phyloP scores from a whole-genome alignment of 192 early-diverging fungal species.

The Podila clonocystis region DNA sequence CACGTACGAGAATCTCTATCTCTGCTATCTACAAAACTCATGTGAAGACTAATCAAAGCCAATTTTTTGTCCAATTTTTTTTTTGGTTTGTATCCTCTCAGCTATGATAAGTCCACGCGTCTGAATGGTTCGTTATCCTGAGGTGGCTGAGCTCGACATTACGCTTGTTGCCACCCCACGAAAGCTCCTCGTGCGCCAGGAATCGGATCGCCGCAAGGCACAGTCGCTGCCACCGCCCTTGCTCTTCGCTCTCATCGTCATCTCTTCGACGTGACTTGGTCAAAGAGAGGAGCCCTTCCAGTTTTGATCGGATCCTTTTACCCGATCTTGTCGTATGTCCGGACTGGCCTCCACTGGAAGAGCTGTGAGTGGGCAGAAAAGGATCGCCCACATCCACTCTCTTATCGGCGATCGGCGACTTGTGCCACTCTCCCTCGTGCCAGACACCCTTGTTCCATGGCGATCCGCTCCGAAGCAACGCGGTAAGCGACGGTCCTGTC shows the following conservation, averaged over 20 bases:
- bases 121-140: slow-evolving; percentile 12
- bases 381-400: too few species aligned
- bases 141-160: slow-evolving; percentile 46
- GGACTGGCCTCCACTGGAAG: not conserved
- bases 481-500: slow-evolving; percentile 19
- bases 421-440: slow-evolving; percentile 40
- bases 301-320: too few species aligned
- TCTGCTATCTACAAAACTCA: too few species aligned
- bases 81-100: too few species aligned
- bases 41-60: too few species aligned
- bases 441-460: slow-evolving; percentile 46
- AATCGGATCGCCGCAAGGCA: slow-evolving; percentile 43
- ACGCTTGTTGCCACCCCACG: slow-evolving; percentile 33
- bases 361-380: too few species aligned
- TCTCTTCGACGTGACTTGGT: not conserved
- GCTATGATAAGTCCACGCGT: slow-evolving; percentile 30
- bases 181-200: slow-evolving; percentile 29
- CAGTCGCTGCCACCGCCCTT: slow-evolving; percentile 37
- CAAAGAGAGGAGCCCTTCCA: not conserved
- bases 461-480: slow-evolving; percentile 17
- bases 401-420: slow-evolving; percentile 6
- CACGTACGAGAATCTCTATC: too few species aligned
- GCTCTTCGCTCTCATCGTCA: not conserved
- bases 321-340: too few species aligned
- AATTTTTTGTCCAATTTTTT: too few species aligned